Conservation (phyloP, 768 basidiomycete species). For the Suillus alpinus region DNA sequence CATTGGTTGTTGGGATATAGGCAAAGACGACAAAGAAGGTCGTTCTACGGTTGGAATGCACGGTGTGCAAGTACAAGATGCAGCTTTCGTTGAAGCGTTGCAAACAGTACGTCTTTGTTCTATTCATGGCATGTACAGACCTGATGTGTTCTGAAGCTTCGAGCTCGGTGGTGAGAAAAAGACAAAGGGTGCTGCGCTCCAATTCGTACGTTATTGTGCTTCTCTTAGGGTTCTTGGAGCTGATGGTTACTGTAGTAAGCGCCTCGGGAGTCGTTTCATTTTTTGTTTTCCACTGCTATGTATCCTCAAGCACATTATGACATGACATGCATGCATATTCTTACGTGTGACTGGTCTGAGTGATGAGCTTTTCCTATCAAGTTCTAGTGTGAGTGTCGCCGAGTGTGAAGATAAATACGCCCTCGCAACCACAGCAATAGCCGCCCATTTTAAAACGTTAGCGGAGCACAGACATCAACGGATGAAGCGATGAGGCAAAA, state of each 20-base stretch:
- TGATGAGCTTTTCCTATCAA: neutral
- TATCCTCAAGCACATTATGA: constrained; percentile 22
- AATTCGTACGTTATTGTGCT: constrained; percentile 65
- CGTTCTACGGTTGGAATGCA: constrained; percentile 96
- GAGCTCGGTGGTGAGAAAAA: constrained; percentile 99
- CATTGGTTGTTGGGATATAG: constrained; percentile 34
- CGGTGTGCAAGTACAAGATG: constrained; percentile 98
- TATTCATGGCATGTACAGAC: neutral
- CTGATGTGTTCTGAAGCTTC: constrained; percentile 56
- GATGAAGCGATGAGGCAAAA: neutral
- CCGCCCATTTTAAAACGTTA: neutral
- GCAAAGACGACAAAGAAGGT: constrained; percentile 99
- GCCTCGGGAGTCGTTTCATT: constrained; percentile 11
- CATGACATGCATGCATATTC: constrained; percentile 27
- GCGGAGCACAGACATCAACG: neutral
- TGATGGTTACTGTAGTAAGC: constrained; percentile 16
- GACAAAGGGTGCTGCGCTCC: constrained; percentile 95
- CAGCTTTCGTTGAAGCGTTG: constrained; percentile 95
- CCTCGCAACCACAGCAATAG: neutral
- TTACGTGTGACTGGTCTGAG: neutral
- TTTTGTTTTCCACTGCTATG: constrained; percentile 21
- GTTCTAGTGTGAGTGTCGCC: neutral
- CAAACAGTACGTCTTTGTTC: constrained; percentile 79
- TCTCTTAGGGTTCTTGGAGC: neutral
- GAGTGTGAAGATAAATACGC: neutral